These are phyloP conservation scores for Lachnellula occidentalis DNA, from an alignment of 2,329 filamentous ascomycete species.

Conservation along the genomic window DNA sequence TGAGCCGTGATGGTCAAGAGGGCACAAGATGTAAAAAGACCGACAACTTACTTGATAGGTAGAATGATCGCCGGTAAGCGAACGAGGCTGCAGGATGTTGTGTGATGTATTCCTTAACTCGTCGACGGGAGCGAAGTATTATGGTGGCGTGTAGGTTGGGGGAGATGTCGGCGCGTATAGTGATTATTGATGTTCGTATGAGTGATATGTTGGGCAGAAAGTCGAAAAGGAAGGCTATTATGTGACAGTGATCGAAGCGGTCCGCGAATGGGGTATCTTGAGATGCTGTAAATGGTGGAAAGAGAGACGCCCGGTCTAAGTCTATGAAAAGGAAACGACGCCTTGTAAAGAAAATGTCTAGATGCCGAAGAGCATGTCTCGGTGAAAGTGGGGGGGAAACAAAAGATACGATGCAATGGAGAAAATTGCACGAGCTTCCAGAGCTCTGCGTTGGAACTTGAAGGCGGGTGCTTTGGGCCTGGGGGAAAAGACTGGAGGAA, in stretches of 20 bases:
- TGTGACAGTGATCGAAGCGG: slow-evolving; percentile 3
- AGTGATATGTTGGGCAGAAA: slow-evolving; percentile 11
- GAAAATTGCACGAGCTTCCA: slow-evolving; percentile 36
- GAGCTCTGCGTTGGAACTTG: slow-evolving; percentile 38
- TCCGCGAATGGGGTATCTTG: slow-evolving; percentile 21
- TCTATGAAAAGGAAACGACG: slow-evolving; percentile 19
- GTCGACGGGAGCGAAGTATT: slow-evolving; percentile 4
- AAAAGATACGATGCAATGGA: slow-evolving; percentile 18
- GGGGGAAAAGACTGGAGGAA: slow-evolving; percentile 25
- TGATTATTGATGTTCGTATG: slow-evolving; percentile 6
- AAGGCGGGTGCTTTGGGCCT: slow-evolving; percentile 26
- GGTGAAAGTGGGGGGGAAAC: slow-evolving; percentile 2
- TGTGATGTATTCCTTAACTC: slow-evolving; percentile 17
- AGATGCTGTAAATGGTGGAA: slow-evolving; percentile 6
- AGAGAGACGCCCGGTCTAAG: slow-evolving; percentile 23
- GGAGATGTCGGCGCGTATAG: slow-evolving; percentile 11
- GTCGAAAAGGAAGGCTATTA: neutral
- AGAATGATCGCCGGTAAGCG: slow-evolving; percentile 9
- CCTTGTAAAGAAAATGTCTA: slow-evolving; percentile 14
- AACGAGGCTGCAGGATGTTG: slow-evolving; percentile 14
- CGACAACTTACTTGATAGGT: slow-evolving; percentile 12
- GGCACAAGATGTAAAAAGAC: neutral
- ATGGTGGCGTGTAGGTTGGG: slow-evolving; percentile 2
- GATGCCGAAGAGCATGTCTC: slow-evolving; percentile 6
- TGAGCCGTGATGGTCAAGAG: neutral